Percentiles rank a stretch among this genome's conserved stretches.
Conservation (phyloP, 352 stramenopile genomes). For the Pythium phragmitis region DNA sequence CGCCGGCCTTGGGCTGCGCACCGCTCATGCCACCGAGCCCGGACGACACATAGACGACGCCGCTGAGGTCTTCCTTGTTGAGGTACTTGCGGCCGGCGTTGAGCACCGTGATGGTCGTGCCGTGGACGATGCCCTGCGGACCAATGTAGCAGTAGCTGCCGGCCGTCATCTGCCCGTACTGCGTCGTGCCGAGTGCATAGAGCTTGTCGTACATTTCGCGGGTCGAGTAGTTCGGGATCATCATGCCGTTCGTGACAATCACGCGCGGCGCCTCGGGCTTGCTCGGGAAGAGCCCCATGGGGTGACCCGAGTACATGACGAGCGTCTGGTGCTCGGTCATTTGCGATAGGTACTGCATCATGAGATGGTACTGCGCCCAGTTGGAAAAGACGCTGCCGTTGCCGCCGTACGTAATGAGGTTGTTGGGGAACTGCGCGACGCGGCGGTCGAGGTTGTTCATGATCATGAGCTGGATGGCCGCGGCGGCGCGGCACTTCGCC, state of each 20-base stretch:
- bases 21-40: constrained; percentile 88
- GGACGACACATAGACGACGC: constrained; percentile 85
- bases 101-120: constrained; percentile 89
- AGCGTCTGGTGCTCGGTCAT: constrained; percentile 90
- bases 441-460: constrained; percentile 89
- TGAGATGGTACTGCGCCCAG: constrained; percentile 87
- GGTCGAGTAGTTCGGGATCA: constrained; percentile 90
- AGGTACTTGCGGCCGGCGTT: constrained; percentile 90
- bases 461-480: constrained; percentile 89
- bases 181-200: constrained; percentile 84
- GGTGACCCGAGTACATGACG: constrained; percentile 89
- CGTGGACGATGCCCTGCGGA: constrained; percentile 88
- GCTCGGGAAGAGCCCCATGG: constrained; percentile 83
- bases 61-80: constrained; percentile 56
- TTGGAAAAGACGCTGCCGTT: constrained; percentile 90
- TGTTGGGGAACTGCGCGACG: constrained; percentile 86
- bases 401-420: constrained; percentile 88
- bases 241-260: constrained; percentile 88
- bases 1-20: constrained; percentile 79
- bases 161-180: constrained; percentile 90
- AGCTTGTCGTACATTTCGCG: constrained; percentile 87
- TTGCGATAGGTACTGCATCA: constrained; percentile 85
- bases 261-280: constrained; percentile 72
- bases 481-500: constrained; percentile 65
- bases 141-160: constrained; percentile 92